These are phyloP conservation scores for Atkinsonella texensis DNA, from an alignment of 2,329 filamentous ascomycete genomes.

Conservation along the genomic window DNA sequence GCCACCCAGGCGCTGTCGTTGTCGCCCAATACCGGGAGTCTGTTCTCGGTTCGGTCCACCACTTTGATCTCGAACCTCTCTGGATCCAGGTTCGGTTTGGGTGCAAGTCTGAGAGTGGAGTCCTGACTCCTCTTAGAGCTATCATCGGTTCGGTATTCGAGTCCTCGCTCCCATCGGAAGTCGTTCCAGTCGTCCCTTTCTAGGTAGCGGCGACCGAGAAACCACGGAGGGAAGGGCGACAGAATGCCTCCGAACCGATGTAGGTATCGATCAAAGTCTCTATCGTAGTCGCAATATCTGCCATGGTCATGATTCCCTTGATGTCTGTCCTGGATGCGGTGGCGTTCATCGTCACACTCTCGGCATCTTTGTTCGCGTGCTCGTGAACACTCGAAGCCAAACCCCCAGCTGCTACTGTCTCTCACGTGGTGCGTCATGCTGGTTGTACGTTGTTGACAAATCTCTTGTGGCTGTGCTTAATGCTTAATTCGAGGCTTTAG, in stretches of 20 bases:
- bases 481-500: too few relatives aligned
- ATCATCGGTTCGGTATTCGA: too few relatives aligned
- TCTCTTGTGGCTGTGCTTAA: too few relatives aligned
- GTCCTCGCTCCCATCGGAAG: too few relatives aligned
- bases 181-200: too few relatives aligned
- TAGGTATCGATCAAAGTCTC: too few relatives aligned
- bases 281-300: too few relatives aligned
- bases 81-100: not conserved
- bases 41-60: slow-evolving; percentile 1
- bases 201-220: too few relatives aligned
- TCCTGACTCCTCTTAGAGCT: too few relatives aligned
- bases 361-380: not conserved
- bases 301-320: too few relatives aligned
- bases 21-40: not conserved
- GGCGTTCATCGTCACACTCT: not conserved
- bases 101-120: not conserved
- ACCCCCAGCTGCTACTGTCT: not conserved
- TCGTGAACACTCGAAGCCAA: not conserved
- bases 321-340: not conserved
- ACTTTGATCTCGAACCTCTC: not conserved
- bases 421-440: not conserved
- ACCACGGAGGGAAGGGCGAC: too few relatives aligned
- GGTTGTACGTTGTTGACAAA: not conserved
- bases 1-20: not conserved
- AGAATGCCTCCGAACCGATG: too few relatives aligned